These are phyloP conservation scores for Panaeolus papilionaceus DNA, from an alignment of 768 basidiomycete genomes.

Conservation along the genomic window DNA sequence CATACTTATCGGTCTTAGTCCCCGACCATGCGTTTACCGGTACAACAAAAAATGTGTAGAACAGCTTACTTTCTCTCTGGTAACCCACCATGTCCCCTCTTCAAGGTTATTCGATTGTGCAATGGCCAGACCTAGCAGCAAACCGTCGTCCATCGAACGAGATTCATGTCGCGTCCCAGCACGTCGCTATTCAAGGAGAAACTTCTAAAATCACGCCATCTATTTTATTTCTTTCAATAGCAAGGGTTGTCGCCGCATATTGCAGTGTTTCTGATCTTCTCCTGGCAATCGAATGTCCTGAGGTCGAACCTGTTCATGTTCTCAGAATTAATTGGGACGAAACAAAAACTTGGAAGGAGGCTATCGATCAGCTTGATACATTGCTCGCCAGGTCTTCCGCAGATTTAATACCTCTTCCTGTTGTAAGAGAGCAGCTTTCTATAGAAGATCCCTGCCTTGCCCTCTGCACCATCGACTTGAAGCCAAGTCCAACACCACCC, in stretches of 20 bases:
- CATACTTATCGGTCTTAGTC: slow-evolving; percentile 9
- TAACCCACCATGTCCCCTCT: slow-evolving; percentile 21
- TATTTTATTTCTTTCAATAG: slow-evolving; percentile 30
- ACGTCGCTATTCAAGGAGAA: slow-evolving; percentile 6
- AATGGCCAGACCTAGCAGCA: slow-evolving; percentile 40
- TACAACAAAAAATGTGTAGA: not conserved
- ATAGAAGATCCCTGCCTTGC: slow-evolving; percentile 33
- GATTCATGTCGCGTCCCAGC: slow-evolving; percentile 20
- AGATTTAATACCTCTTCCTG: slow-evolving; percentile 18
- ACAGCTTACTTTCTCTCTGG: slow-evolving; percentile 4
- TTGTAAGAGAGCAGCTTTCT: slow-evolving; percentile 29
- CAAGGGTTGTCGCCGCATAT: slow-evolving; percentile 37
- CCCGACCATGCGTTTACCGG: slow-evolving; percentile 4
- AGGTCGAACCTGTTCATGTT: slow-evolving; percentile 22
- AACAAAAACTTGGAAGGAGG: slow-evolving; percentile 29
- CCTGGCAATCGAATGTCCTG: slow-evolving; percentile 28
- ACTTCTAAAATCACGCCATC: slow-evolving; percentile 10
- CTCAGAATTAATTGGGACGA: slow-evolving; percentile 33
- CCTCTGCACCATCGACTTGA: slow-evolving; percentile 27
- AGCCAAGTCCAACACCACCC: slow-evolving; percentile 4
- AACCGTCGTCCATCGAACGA: slow-evolving; percentile 28
- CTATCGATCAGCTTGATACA: slow-evolving; percentile 20
- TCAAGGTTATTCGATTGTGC: slow-evolving; percentile 35
- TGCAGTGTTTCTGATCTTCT: slow-evolving; percentile 37
- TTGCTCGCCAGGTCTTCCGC: slow-evolving; percentile 12